Percentiles rank a stretch among this genome's conserved stretches.
phyloP scores from a whole-genome alignment of 2,329 filamentous ascomycete species.

The Beauveria sp. region DNA sequence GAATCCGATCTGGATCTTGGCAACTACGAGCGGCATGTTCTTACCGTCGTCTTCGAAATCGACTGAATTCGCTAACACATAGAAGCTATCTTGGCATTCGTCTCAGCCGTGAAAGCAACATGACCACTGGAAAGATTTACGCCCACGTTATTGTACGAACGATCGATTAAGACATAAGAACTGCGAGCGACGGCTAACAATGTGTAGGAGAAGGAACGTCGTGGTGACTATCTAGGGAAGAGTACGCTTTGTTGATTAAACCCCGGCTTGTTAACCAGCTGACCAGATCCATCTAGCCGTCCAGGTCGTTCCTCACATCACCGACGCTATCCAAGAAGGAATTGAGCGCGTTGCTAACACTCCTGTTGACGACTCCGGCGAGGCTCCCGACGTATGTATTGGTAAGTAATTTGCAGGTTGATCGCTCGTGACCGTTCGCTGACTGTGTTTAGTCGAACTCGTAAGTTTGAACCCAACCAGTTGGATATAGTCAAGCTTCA shows the following conservation, averaged over 20 bases:
- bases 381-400: slow-evolving; percentile 87
- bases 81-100: slow-evolving; percentile 56
- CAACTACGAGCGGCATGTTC: slow-evolving; percentile 29
- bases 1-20: slow-evolving; percentile 47
- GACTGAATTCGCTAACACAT: background rate
- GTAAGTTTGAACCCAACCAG: slow-evolving; percentile 18
- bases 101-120: slow-evolving; percentile 82
- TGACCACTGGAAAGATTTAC: slow-evolving; percentile 93
- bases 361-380: slow-evolving; percentile 76
- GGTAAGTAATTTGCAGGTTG: slow-evolving; percentile 41
- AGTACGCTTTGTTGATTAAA: slow-evolving; percentile 26
- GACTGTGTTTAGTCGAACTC: slow-evolving; percentile 17
- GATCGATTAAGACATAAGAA: background rate
- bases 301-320: slow-evolving; percentile 70
- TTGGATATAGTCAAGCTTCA: background rate
- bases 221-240: slow-evolving; percentile 74
- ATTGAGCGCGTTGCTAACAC: slow-evolving; percentile 79
- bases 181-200: background rate
- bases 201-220: slow-evolving; percentile 48
- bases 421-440: slow-evolving; percentile 6
- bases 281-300: background rate
- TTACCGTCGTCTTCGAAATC: background rate
- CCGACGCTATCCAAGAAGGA: slow-evolving; percentile 87
- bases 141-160: slow-evolving; percentile 66
- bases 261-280: background rate